Evolutionary conservation across 257 asterid genomes (phyloP).

Genomic region (Echium plantagineum): DNA sequence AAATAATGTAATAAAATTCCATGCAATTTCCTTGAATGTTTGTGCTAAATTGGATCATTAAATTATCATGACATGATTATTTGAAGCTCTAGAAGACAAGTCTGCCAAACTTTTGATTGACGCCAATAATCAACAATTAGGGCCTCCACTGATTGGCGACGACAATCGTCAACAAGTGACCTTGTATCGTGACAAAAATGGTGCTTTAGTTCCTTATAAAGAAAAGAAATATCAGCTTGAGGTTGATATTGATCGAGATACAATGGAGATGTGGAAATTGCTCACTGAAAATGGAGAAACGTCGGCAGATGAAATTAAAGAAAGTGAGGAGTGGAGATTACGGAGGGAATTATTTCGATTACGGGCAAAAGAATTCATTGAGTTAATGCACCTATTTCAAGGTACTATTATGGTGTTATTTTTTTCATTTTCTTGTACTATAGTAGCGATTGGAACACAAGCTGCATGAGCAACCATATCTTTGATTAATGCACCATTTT

Average conservation of each 20-base stretch:
- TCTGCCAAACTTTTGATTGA: background rate
- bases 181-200: slow-evolving; percentile 4
- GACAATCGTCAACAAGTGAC: slow-evolving; percentile 19
- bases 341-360: slow-evolving; percentile 13
- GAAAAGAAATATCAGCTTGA: slow-evolving; percentile 17
- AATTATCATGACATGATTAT: background rate
- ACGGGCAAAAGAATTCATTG: slow-evolving; percentile 18
- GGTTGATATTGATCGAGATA: slow-evolving; percentile 30
- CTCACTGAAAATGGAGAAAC: slow-evolving; percentile 18
- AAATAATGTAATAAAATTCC: too few relatives aligned
- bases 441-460: background rate
- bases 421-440: background rate
- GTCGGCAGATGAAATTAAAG: slow-evolving; percentile 13
- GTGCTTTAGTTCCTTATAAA: slow-evolving; percentile 13
- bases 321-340: slow-evolving; percentile 17
- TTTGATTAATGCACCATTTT: too few relatives aligned
- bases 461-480: too few relatives aligned
- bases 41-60: background rate
- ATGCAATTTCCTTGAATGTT: background rate
- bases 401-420: slow-evolving; percentile 18
- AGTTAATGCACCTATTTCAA: slow-evolving; percentile 26
- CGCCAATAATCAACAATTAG: background rate
- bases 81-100: background rate
- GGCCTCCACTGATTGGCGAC: background rate
- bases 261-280: slow-evolving; percentile 22